Evolutionary conservation across 2,329 filamentous ascomycete species (phyloP).

Genomic region (Aspergillus sp.): DNA sequence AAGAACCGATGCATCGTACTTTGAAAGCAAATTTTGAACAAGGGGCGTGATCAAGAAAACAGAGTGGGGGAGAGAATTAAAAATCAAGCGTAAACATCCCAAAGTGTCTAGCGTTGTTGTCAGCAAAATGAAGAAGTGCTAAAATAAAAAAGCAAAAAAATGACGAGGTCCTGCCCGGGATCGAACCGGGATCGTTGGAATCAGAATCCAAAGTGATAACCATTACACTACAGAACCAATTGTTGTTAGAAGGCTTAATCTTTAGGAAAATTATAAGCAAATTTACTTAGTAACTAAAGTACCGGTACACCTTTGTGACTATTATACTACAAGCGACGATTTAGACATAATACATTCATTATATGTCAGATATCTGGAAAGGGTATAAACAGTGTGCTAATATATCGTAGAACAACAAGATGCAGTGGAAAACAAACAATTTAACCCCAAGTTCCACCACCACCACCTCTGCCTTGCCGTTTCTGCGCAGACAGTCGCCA

Average conservation of each 20-base stretch:
- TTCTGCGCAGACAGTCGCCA: slow-evolving; percentile 89
- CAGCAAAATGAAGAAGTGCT: too few species aligned
- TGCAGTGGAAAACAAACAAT: slow-evolving; percentile 4
- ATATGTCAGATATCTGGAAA: neutral
- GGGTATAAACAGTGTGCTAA: neutral
- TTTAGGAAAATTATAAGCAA: too few species aligned
- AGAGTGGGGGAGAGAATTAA: neutral
- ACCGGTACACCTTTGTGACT: too few species aligned
- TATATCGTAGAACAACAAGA: slow-evolving; percentile 4
- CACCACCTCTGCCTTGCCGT: slow-evolving; percentile 73
- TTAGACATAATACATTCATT: too few species aligned
- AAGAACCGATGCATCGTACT: neutral
- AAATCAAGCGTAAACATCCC: too few species aligned
- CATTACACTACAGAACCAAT: slow-evolving; percentile 16
- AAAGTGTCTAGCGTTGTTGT: too few species aligned
- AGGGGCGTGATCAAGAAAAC: neutral
- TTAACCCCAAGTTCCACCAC: slow-evolving; percentile 83
- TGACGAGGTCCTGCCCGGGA: slow-evolving; percentile 13
- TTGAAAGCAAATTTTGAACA: neutral
- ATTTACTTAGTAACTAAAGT: too few species aligned
- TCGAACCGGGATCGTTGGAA: slow-evolving; percentile 19
- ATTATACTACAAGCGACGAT: too few species aligned
- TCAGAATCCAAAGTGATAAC: slow-evolving; percentile 23
- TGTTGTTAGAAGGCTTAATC: neutral
- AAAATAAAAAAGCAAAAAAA: neutral